These are phyloP conservation scores for Acacia concinna DNA, from an alignment of 331 rosid species.

Conservation along the genomic window DNA sequence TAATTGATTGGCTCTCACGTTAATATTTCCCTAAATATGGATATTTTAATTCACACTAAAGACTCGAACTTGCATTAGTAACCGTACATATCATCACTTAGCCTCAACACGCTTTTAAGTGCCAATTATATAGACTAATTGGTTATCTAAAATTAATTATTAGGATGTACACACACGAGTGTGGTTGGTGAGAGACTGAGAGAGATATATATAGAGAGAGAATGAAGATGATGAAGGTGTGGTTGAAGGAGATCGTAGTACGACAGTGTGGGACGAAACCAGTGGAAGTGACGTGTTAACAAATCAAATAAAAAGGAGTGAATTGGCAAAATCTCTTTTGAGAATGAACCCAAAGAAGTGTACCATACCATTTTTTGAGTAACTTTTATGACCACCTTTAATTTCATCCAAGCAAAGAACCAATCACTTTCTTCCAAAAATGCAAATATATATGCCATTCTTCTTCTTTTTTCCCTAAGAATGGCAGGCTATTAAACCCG, in stretches of 20 bases:
- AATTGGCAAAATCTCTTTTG: not conserved
- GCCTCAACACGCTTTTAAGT: not conserved
- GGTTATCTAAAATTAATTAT: not conserved
- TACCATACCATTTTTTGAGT: constrained; percentile 11
- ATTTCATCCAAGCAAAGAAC: constrained; percentile 27
- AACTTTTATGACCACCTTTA: constrained; percentile 21
- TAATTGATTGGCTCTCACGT: not conserved
- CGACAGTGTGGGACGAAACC: constrained; percentile 25
- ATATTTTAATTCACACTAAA: not conserved
- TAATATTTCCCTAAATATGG: not conserved
- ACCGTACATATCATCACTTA: no score
- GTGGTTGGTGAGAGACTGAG: not conserved
- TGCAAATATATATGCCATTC: constrained; percentile 19
- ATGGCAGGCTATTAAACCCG: no score
- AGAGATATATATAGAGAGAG: no score
- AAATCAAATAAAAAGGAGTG: constrained; percentile 30
- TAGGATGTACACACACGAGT: not conserved
- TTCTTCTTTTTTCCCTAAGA: no score
- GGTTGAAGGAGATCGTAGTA: not conserved
- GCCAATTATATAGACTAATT: not conserved
- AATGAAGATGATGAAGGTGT: not conserved
- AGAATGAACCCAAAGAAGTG: constrained; percentile 33
- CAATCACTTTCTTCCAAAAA: constrained; percentile 35
- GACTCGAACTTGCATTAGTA: not conserved
- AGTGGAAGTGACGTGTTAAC: constrained; percentile 21